Conservation (phyloP, 345 rosid genomes). For the Eutrema japonicum region DNA sequence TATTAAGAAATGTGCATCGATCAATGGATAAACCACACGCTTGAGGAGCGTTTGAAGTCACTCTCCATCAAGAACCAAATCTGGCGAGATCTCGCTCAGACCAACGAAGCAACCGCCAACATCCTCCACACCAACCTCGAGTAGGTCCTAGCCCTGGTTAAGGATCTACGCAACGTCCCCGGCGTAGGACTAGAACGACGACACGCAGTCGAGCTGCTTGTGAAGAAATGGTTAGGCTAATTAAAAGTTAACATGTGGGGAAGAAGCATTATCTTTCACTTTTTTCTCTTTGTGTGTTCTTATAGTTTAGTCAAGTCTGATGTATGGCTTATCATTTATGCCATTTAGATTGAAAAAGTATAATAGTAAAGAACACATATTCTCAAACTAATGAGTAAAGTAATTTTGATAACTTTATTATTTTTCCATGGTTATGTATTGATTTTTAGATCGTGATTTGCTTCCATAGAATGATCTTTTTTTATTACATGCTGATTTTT, state of each 20-base stretch:
- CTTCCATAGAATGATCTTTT: too few relatives aligned
- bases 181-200: slow-evolving; percentile 56
- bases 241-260: too few relatives aligned
- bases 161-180: slow-evolving; percentile 31
- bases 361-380: background rate
- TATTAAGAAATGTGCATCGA: too few relatives aligned
- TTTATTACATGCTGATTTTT: too few relatives aligned
- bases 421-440: too few relatives aligned
- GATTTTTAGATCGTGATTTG: too few relatives aligned
- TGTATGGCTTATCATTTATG: background rate
- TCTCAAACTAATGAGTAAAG: background rate
- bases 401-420: too few relatives aligned
- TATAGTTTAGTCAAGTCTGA: background rate
- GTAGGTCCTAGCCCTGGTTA: slow-evolving; percentile 59
- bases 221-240: slow-evolving; percentile 18
- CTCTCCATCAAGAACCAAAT: slow-evolving; percentile 73
- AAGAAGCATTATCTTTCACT: too few relatives aligned
- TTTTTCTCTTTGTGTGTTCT: background rate
- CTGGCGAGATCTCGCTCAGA: slow-evolving; percentile 82
- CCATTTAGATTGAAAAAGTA: background rate
- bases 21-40: slow-evolving; percentile 56
- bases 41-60: slow-evolving; percentile 68
- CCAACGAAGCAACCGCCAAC: slow-evolving; percentile 76
- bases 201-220: slow-evolving; percentile 69
- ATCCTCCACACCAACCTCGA: slow-evolving; percentile 68